Conservation (phyloP, 768 basidiomycete genomes). For the Xerocomellus intermedius region DNA sequence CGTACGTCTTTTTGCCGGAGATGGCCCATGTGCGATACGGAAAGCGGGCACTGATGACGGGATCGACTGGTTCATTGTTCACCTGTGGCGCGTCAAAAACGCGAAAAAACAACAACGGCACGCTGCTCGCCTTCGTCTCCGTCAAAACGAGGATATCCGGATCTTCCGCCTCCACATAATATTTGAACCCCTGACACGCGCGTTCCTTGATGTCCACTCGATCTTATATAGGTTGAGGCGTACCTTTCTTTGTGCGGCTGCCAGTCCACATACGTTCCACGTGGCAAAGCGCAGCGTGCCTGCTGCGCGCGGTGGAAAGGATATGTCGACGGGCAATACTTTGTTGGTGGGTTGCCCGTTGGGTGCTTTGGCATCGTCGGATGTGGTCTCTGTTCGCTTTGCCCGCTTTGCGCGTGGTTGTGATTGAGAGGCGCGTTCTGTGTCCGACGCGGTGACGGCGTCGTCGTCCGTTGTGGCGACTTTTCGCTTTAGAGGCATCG, state of each 20-base stretch:
- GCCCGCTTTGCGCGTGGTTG: slow-evolving; percentile 23
- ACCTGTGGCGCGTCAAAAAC: slow-evolving; percentile 44
- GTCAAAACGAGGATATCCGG: slow-evolving; percentile 82
- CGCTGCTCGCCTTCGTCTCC: slow-evolving; percentile 68
- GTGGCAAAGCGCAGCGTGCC: slow-evolving; percentile 57
- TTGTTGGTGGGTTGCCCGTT: slow-evolving; percentile 74
- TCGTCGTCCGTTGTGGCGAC: slow-evolving; percentile 35
- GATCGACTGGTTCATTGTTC: slow-evolving; percentile 66
- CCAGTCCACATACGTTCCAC: slow-evolving; percentile 82
- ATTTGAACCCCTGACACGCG: slow-evolving; percentile 65
- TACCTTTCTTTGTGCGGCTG: slow-evolving; percentile 78
- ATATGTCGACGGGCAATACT: slow-evolving; percentile 59
- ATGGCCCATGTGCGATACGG: slow-evolving; percentile 78
- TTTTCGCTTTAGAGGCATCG: slow-evolving; percentile 34
- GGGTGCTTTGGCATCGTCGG: slow-evolving; percentile 21
- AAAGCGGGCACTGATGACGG: slow-evolving; percentile 53
- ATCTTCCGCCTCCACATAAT: slow-evolving; percentile 83
- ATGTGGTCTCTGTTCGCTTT: slow-evolving; percentile 24
- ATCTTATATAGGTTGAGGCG: not conserved
- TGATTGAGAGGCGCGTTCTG: slow-evolving; percentile 26
- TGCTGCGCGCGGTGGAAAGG: slow-evolving; percentile 48
- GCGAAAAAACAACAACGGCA: not conserved
- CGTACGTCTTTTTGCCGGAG: slow-evolving; percentile 75
- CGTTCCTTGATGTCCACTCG: not conserved
- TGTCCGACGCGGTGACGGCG: slow-evolving; percentile 29